phyloP scores from a whole-genome alignment of 257 asterid genomes.

The Solanum pennellii region DNA sequence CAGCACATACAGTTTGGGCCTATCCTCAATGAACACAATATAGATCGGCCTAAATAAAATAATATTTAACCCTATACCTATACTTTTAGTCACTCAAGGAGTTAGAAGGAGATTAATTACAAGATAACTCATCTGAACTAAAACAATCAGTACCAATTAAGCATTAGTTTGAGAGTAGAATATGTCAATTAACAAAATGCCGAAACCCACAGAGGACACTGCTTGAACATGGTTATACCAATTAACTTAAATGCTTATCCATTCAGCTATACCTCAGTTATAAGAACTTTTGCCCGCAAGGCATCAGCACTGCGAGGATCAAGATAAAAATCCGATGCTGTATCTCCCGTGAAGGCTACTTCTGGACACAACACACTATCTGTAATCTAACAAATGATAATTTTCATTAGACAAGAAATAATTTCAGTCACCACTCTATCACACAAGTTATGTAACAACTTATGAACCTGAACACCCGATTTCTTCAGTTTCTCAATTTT shows the following conservation, averaged over 20 bases:
- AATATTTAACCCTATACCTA: not conserved
- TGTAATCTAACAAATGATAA: constrained; percentile 53
- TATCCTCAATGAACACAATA: not conserved
- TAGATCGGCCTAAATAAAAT: not conserved
- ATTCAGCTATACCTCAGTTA: constrained; percentile 58
- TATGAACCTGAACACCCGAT: constrained; percentile 80
- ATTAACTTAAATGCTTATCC: not conserved
- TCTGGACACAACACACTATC: constrained; percentile 85
- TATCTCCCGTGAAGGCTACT: constrained; percentile 97
- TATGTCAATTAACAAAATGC: not conserved
- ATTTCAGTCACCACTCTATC: not conserved
- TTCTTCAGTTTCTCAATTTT: constrained; percentile 92
- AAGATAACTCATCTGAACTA: not conserved
- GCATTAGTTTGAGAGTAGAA: not conserved
- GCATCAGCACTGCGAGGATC: constrained; percentile 92
- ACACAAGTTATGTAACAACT: not conserved
- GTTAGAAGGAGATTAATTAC: not conserved
- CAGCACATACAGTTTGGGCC: not conserved
- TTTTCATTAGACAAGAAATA: not conserved
- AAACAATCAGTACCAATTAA: not conserved
- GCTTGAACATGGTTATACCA: not conserved
- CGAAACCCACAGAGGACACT: not conserved
- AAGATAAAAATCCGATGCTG: constrained; percentile 64
- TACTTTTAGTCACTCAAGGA: not conserved
- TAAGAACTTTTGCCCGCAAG: constrained; percentile 85